These are phyloP conservation scores for Allium cepa DNA, from an alignment of 106 monocot species.

Conservation along the genomic window DNA sequence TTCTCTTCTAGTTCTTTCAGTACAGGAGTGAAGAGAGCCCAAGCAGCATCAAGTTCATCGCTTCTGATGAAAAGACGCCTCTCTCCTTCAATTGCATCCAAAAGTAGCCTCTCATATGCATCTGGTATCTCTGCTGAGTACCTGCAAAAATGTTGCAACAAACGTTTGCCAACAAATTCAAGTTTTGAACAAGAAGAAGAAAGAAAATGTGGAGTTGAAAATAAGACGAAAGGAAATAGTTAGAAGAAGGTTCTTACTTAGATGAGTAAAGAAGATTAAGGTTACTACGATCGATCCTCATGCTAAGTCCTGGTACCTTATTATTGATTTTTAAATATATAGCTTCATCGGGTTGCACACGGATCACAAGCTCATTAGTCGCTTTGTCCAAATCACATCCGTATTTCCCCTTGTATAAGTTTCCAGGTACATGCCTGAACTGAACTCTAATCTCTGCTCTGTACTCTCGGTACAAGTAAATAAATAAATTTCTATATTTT, in stretches of 20 bases:
- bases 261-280: conserved; percentile 70
- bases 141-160: conserved; percentile 17
- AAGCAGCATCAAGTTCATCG: conserved; percentile 88
- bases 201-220: not conserved
- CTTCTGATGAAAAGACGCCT: conserved; percentile 83
- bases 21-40: conserved; percentile 80
- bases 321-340: conserved; percentile 88
- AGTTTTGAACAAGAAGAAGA: not conserved
- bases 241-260: conserved; percentile 22
- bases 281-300: conserved; percentile 72
- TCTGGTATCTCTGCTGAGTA: conserved; percentile 90
- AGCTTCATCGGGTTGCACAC: conserved; percentile 77
- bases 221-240: not conserved
- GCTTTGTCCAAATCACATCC: conserved; percentile 65
- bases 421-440: conserved; percentile 82
- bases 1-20: conserved; percentile 83
- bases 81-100: conserved; percentile 93
- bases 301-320: conserved; percentile 71
- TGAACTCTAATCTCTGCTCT: conserved; percentile 89
- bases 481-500: not conserved
- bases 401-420: conserved; percentile 52
- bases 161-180: not conserved
- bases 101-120: conserved; percentile 86
- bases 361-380: conserved; percentile 82
- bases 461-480: not conserved